Base-by-base conservation (phyloP, 495 filamentous ascomycete genomes). In the Neurospora sp. region DNA sequence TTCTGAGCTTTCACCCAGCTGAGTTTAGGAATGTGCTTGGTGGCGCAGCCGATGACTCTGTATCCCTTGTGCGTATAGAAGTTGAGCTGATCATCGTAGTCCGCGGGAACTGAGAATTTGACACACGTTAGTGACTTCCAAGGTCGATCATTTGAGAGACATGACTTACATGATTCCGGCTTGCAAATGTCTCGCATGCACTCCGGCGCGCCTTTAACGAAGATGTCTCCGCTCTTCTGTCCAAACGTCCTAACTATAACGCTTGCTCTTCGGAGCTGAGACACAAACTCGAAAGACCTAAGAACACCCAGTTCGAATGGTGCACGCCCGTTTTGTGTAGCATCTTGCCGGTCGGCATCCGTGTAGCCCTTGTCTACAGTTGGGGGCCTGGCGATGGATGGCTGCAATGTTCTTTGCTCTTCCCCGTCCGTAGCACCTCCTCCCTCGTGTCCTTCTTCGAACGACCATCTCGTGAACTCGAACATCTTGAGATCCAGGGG, bases 401-500 rank as follows among this genome's bases (percentile, higher is more conserved):
- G 95, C 2, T 89, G 88, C 27, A 92, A 82, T 70, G 88, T 86
- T 76, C 91, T 81, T 79, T 93, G 84, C 76, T 92, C 85, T 74
- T 93, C 86, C 72, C 91, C 86, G 71, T 92, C 84, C 68, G 79
- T 76, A 76, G 85, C 83, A 77, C 87, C 83, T 39, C 84, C 79
- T 37, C 85, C 84, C 74, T 91, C 87, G 42, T 87, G 90, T 4
- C 94, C 92, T 83, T 99, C 96, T 79, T 97, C 90, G 75, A 91
- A 99, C 2, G 89, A 88, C 96, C 96, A 99, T 7, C 88, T 88
- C 1, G 96, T 99, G 76, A 97, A 99, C 76, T 97, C 90, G 78
- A 99, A 99, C 96, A 99, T 99, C 78, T 98, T 98, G 65, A 98
- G 83, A 81, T 99, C 96, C 16, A 99, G 86, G 40, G 96, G 96